These are phyloP conservation scores for Coniophora puteana DNA, from an alignment of 1,284 basidiomycete species.

Conservation along the genomic window DNA sequence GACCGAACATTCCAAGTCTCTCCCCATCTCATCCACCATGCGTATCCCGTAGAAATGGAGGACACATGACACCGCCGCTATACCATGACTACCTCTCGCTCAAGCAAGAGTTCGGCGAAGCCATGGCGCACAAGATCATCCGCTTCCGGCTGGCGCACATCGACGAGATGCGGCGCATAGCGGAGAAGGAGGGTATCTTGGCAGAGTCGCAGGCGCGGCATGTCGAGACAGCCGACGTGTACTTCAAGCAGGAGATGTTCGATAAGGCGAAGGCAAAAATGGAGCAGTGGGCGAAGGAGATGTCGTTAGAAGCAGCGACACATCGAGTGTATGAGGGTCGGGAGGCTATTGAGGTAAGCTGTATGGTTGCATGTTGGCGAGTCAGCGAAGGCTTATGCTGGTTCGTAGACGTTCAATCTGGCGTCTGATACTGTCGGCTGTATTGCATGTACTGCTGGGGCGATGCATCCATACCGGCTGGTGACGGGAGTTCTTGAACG, in stretches of 20 bases:
- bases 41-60: conserved; percentile 22
- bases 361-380: neutral
- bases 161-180: conserved; percentile 21
- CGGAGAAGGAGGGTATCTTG: conserved; percentile 26
- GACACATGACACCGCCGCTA: conserved; percentile 22
- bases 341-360: conserved; percentile 33
- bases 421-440: conserved; percentile 34
- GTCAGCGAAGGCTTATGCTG: neutral
- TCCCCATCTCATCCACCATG: neutral
- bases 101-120: conserved; percentile 16
- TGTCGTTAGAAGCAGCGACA: conserved; percentile 35
- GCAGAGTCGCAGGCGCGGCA: conserved; percentile 37
- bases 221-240: conserved; percentile 40
- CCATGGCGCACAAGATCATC: conserved; percentile 17
- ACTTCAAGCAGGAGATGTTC: conserved; percentile 29
- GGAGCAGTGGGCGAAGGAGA: conserved; percentile 31
- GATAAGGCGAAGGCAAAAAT: conserved; percentile 31
- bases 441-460: conserved; percentile 36
- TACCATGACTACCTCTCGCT: conserved; percentile 24
- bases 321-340: conserved; percentile 27
- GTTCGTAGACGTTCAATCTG: conserved; percentile 32
- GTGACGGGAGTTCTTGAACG: conserved; percentile 40
- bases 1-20: neutral
- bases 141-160: conserved; percentile 29
- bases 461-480: conserved; percentile 43